Conservation (phyloP, 495 filamentous ascomycete genomes). For the Lineolata rhizophorae region DNA sequence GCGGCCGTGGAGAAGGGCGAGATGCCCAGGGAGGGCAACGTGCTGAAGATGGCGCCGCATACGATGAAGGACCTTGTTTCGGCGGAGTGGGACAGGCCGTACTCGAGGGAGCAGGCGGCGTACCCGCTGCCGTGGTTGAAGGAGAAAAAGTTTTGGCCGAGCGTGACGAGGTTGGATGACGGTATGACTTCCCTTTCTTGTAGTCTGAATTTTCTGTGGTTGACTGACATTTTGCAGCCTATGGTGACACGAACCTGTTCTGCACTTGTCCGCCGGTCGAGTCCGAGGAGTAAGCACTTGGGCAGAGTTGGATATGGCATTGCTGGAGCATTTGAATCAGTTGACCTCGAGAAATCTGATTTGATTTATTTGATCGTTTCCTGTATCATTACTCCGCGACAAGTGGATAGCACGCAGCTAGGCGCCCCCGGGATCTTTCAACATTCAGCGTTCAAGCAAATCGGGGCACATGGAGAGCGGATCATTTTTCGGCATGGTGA, state of each 20-base stretch:
- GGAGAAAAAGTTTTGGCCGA: slow-evolving; percentile 99
- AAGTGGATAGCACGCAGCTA: too few relatives aligned
- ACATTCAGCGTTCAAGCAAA: too few relatives aligned
- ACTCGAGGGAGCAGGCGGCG: slow-evolving; percentile 64
- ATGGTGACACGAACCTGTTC: slow-evolving; percentile 84
- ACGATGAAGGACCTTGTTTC: slow-evolving; percentile 60
- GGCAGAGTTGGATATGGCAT: too few relatives aligned
- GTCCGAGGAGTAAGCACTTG: too few relatives aligned
- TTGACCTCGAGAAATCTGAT: too few relatives aligned
- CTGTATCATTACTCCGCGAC: too few relatives aligned
- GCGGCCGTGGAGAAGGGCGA: slow-evolving; percentile 61
- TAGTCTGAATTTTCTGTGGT: background rate
- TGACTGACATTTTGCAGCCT: slow-evolving; percentile 29
- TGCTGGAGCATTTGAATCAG: too few relatives aligned
- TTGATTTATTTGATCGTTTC: too few relatives aligned
- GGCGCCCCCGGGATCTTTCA: too few relatives aligned
- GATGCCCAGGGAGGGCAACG: slow-evolving; percentile 60
- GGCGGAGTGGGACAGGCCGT: slow-evolving; percentile 56
- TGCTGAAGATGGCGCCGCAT: slow-evolving; percentile 84
- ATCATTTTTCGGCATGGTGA: too few relatives aligned
- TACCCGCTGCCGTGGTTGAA: slow-evolving; percentile 69
- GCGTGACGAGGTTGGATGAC: slow-evolving; percentile 75
- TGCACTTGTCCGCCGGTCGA: slow-evolving; percentile 84
- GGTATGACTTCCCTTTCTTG: slow-evolving; percentile 19
- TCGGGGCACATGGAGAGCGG: too few relatives aligned